A percentile compares a stretch with the other conserved stretches of the same genome.
phyloP scores from a whole-genome alignment of 768 basidiomycete genomes.

The Scleroderma citrinum region DNA sequence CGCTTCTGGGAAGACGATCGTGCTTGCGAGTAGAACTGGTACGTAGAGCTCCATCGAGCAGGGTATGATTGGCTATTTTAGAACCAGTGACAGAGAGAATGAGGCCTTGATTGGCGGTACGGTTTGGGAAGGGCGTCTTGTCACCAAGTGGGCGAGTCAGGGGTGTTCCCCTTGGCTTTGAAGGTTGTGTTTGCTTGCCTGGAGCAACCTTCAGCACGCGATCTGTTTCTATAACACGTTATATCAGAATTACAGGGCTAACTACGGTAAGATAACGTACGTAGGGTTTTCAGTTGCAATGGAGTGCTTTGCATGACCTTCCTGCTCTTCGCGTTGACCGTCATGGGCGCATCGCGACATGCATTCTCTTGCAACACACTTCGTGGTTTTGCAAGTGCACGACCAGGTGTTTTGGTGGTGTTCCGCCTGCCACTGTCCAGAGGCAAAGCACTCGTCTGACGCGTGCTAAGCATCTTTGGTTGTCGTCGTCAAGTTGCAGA shows the following conservation, averaged over 20 bases:
- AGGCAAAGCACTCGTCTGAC: conserved; percentile 19
- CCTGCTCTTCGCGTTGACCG: conserved; percentile 44
- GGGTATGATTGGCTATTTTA: conserved; percentile 33
- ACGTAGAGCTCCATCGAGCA: conserved; percentile 42
- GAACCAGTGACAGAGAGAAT: conserved; percentile 29
- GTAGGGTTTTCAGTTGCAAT: conserved; percentile 23
- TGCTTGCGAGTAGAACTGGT: conserved; percentile 69
- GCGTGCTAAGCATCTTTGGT: conserved; percentile 21
- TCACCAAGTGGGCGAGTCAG: conserved; percentile 53
- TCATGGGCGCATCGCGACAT: conserved; percentile 30
- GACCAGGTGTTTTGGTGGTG: conserved; percentile 51
- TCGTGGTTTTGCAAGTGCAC: conserved; percentile 34
- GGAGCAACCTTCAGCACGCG: conserved; percentile 14
- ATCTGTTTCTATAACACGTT: conserved; percentile 13
- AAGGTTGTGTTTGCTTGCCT: conserved; percentile 24
- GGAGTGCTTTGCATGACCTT: conserved; percentile 33
- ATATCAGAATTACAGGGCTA: not conserved
- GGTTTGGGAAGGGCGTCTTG: conserved; percentile 75
- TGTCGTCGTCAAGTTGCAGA: not conserved
- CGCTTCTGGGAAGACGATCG: conserved; percentile 47
- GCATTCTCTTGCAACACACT: conserved; percentile 46
- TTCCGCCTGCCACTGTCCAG: conserved; percentile 22
- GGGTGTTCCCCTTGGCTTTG: conserved; percentile 18
- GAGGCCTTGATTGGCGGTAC: conserved; percentile 24
- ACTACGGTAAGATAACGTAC: conserved; percentile 12